These are phyloP conservation scores for Diutina neorugosa DNA, from an alignment of 1,139 yeast genomes.

Conservation along the genomic window DNA sequence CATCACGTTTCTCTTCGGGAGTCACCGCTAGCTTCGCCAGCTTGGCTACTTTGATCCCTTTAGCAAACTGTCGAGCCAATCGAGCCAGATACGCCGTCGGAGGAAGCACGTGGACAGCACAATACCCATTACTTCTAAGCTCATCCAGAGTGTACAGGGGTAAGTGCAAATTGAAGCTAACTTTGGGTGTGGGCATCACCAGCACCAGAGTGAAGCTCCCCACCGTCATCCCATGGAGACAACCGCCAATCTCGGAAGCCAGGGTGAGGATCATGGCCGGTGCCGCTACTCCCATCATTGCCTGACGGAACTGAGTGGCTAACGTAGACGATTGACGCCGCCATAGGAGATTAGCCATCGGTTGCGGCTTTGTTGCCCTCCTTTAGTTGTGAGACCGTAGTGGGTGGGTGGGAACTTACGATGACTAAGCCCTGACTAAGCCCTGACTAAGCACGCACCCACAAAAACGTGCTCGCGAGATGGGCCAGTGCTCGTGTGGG, in stretches of 20 bases:
- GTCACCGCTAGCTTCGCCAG: conserved; percentile 6
- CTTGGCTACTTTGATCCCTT: conserved; percentile 32
- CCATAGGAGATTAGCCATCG: neutral
- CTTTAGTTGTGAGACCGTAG: no score
- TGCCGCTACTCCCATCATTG: conserved; percentile 29
- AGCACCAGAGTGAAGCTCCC: conserved; percentile 75
- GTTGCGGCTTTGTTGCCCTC: neutral
- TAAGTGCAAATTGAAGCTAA: conserved; percentile 72
- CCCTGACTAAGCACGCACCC: no score
- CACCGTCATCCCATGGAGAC: conserved; percentile 61
- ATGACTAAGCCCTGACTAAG: no score
- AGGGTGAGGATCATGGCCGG: conserved; percentile 33
- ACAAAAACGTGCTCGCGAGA: no score
- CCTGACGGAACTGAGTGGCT: conserved; percentile 6
- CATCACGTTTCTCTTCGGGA: conserved; percentile 14
- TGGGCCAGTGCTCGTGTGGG: no score
- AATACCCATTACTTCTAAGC: conserved; percentile 37
- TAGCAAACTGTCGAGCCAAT: conserved; percentile 49
- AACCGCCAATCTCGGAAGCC: conserved; percentile 12
- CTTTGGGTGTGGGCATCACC: conserved; percentile 56
- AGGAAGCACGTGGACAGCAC: conserved; percentile 68
- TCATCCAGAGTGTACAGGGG: conserved; percentile 69
- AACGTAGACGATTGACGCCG: neutral
- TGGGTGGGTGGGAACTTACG: no score
- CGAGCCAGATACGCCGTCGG: conserved; percentile 41